Evolutionary conservation across 208 protist species (phyloP), one percentile per base, ranked within the genome.

Genomic region (Angomonas desouzai): DNA sequence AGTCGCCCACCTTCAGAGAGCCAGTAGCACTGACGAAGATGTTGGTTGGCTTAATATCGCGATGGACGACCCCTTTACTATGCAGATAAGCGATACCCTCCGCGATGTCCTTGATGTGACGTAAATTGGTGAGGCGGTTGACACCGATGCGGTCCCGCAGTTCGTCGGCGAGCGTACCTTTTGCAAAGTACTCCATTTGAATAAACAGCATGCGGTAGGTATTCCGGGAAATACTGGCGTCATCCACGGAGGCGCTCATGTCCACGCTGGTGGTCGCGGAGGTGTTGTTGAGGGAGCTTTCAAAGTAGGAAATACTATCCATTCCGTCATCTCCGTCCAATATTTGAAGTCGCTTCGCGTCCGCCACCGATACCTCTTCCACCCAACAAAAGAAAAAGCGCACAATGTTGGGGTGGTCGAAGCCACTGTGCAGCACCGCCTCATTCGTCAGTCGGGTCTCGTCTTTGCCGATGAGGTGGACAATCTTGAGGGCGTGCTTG

Each of bases 301-400:
- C 56, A 4, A 51, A 36, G 7, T 62, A 64, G 23, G 74, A 76
- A 29, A 74, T 28, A 9, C 72, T 71, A 34, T 89, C 80, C 48
- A 83, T 40, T 6, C 59, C 80, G 56, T 87, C 81, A 9, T 80
- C 81, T 34, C 72, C 36, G 57, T 73, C 64, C 62, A 84, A 70
- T 29, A 94, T 72, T 56, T 81, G 74, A 53, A 90, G 60, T 2
- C 43, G 64, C 23, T 85, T 69, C 0, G 75, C 83, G 3, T 74
- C 71, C 2, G 71, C 59, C 20, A 68, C 64, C 1, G 85, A 61
- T 20, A 94, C 59, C 36, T 79, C 67, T 58, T 94, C 83, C 47
- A 89, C 81, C 88, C 88, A 94, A 69, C 85, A 90, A 56, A 89
- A 89, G 71, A 82, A 92, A 64, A 89, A 94, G 38, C 88, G 84